These are phyloP conservation scores for Wickerhamomyces subpelliculosus DNA, from an alignment of 805 yeast genomes.

Conservation along the genomic window DNA sequence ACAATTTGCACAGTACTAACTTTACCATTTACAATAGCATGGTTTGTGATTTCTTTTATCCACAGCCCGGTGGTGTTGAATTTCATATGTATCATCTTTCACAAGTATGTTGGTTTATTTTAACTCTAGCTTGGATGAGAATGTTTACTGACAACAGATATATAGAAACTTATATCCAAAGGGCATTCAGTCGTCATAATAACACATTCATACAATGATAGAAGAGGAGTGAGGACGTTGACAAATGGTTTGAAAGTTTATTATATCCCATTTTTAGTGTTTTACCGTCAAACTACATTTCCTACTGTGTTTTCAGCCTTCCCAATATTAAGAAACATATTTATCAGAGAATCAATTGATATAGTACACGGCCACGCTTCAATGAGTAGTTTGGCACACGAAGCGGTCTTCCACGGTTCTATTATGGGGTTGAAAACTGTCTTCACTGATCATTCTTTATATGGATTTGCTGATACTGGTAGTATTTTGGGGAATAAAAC, in stretches of 20 bases:
- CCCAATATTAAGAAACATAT: constrained; percentile 78
- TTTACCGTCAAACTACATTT: constrained; percentile 78
- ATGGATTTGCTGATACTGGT: constrained; percentile 85
- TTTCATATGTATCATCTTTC: constrained; percentile 90
- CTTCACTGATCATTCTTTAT: constrained; percentile 91
- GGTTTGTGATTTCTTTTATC: constrained; percentile 96
- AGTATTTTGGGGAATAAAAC: constrained; percentile 83
- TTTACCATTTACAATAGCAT: constrained; percentile 48
- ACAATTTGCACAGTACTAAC: no score
- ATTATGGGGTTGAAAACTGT: constrained; percentile 91
- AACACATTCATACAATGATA: constrained; percentile 80
- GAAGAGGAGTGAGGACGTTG: constrained; percentile 76
- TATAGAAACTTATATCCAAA: constrained; percentile 52
- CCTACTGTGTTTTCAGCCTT: constrained; percentile 88
- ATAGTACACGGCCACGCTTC: constrained; percentile 96
- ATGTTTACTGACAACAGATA: background rate
- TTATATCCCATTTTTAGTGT: constrained; percentile 74
- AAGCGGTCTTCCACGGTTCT: constrained; percentile 83
- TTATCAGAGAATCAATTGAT: constrained; percentile 78
- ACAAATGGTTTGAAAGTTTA: constrained; percentile 92
- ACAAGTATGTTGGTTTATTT: constrained; percentile 28
- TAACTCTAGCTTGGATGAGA: background rate
- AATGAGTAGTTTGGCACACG: constrained; percentile 79
- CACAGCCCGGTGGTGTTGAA: constrained; percentile 98
- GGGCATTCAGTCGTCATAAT: constrained; percentile 85